Percentiles rank a stretch among this genome's conserved stretches.
These are phyloP conservation scores for Chenopodium formosanum DNA, from an alignment of 148 eudicot genomes.

Conservation along the genomic window DNA sequence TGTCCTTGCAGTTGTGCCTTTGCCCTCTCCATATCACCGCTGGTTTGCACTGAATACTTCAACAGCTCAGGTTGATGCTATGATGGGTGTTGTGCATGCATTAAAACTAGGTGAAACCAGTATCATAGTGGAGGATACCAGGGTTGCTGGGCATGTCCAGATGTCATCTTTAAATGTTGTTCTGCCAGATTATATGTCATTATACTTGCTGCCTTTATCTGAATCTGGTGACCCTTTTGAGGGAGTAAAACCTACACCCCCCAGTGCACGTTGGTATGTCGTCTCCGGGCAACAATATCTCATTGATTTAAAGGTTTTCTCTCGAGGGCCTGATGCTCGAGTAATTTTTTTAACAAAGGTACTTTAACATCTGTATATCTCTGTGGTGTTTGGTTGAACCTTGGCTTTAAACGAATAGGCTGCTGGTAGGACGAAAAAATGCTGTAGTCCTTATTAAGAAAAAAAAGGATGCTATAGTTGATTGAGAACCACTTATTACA, in stretches of 20 bases:
- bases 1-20: slow-evolving; percentile 49
- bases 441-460: neutral
- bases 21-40: slow-evolving; percentile 78
- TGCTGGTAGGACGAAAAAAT: neutral
- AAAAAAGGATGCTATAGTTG: too few species aligned
- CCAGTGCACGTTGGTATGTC: slow-evolving; percentile 72
- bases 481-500: too few species aligned
- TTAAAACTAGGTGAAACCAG: slow-evolving; percentile 62
- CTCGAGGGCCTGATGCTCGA: slow-evolving; percentile 54
- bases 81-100: slow-evolving; percentile 53
- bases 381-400: neutral
- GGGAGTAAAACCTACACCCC: slow-evolving; percentile 47
- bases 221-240: slow-evolving; percentile 54
- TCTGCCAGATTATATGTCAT: slow-evolving; percentile 62
- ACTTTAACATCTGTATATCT: slow-evolving; percentile 19
- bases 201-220: slow-evolving; percentile 63
- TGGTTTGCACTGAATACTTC: slow-evolving; percentile 75
- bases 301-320: slow-evolving; percentile 56
- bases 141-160: slow-evolving; percentile 81
- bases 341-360: slow-evolving; percentile 71
- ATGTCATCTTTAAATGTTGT: slow-evolving; percentile 78
- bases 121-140: slow-evolving; percentile 73
- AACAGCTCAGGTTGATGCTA: slow-evolving; percentile 56
- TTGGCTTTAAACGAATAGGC: neutral
- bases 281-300: slow-evolving; percentile 63